Evolutionary conservation across 495 filamentous ascomycete genomes (phyloP).

Genomic region (Penicillium lagena): DNA sequence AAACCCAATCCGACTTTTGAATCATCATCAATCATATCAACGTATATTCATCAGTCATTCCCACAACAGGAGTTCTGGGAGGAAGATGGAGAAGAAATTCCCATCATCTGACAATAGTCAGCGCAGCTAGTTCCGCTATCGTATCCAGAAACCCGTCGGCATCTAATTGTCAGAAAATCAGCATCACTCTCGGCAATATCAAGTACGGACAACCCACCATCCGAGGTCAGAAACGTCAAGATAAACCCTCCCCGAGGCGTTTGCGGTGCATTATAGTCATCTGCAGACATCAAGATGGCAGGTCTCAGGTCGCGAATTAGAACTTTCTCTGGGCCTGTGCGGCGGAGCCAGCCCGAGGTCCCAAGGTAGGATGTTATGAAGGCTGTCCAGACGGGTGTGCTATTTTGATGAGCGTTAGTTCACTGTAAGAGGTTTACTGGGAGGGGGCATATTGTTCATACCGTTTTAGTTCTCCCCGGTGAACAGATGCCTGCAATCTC

Average conservation of each 20-base stretch:
- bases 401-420: conserved; percentile 7
- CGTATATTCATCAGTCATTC: no score
- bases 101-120: conserved; percentile 1
- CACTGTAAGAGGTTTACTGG: neutral
- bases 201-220: conserved; percentile 18
- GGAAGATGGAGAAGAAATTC: no score
- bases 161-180: conserved; percentile 19
- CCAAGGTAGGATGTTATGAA: conserved; percentile 60
- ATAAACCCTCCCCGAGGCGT: conserved; percentile 29
- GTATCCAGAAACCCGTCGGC: conserved; percentile 26
- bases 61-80: no score
- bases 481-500: conserved; percentile 47
- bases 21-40: no score
- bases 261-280: conserved; percentile 41
- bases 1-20: no score
- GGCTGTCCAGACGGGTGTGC: conserved; percentile 66
- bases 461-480: conserved; percentile 34
- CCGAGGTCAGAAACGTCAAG: conserved; percentile 27
- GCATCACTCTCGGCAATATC: neutral
- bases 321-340: conserved; percentile 43
- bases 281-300: conserved; percentile 52
- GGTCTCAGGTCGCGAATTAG: conserved; percentile 55
- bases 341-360: conserved; percentile 52
- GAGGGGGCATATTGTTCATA: conserved; percentile 10
- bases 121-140: conserved; percentile 15